These are phyloP conservation scores for Pseudocercospora musae DNA, from an alignment of 2,329 filamentous ascomycete species.

Conservation along the genomic window DNA sequence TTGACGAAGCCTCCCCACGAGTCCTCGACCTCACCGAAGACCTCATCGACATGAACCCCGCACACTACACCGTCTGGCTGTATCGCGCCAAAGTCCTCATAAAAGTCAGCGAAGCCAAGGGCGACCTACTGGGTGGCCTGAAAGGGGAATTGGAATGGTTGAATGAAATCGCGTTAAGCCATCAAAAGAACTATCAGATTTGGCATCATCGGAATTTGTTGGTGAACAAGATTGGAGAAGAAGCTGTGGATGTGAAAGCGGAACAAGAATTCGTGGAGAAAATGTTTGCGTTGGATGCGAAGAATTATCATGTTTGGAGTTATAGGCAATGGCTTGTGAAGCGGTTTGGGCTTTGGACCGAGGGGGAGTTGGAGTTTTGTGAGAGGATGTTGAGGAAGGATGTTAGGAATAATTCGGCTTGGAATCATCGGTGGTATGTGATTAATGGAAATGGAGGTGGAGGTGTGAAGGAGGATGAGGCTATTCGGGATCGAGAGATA, in stretches of 20 bases:
- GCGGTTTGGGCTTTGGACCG: constrained; percentile 54
- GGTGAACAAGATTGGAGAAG: constrained; percentile 48
- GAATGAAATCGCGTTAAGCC: constrained; percentile 73
- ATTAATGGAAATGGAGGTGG: constrained; percentile 60
- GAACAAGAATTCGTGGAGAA: constrained; percentile 73
- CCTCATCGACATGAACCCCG: constrained; percentile 89
- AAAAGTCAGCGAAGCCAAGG: background rate
- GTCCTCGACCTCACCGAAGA: constrained; percentile 79
- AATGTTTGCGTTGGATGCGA: constrained; percentile 83
- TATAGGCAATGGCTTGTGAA: constrained; percentile 80
- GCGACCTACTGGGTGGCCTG: constrained; percentile 61
- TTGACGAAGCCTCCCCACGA: constrained; percentile 75
- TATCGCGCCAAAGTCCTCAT: constrained; percentile 81
- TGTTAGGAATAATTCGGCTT: constrained; percentile 93
- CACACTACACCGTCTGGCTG: constrained; percentile 98
- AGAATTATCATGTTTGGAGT: constrained; percentile 99
- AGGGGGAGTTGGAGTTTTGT: constrained; percentile 64
- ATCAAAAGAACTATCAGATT: constrained; percentile 99
- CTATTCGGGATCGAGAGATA: constrained; percentile 70
- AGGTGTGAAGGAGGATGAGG: constrained; percentile 42
- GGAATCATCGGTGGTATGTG: constrained; percentile 96
- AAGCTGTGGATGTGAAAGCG: constrained; percentile 6
- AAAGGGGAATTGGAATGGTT: constrained; percentile 78
- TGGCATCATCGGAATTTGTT: constrained; percentile 66
- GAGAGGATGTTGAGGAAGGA: constrained; percentile 73